Conservation (phyloP, 2,329 filamentous ascomycete species). For the Periconia sp. region DNA sequence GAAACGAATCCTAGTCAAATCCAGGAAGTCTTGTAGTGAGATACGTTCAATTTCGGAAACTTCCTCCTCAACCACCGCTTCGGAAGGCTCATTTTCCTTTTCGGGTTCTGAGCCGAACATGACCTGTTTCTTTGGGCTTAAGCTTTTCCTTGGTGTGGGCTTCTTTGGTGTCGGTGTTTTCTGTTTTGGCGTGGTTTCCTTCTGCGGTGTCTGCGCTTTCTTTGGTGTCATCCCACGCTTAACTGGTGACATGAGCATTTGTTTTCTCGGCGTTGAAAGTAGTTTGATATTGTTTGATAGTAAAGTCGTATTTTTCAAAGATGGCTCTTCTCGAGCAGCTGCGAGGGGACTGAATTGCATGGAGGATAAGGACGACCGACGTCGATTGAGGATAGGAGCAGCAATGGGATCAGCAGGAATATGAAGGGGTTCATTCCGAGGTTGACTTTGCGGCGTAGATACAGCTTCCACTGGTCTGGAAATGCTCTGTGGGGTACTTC, state of each 20-base stretch:
- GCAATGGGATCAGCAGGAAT: conserved; percentile 37
- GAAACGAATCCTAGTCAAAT: conserved; percentile 94
- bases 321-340: conserved; percentile 27
- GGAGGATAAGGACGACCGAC: conserved; percentile 36
- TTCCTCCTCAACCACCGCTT: conserved; percentile 25
- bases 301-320: conserved; percentile 34
- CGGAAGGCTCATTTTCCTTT: conserved; percentile 23
- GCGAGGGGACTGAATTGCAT: conserved; percentile 41
- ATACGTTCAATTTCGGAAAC: conserved; percentile 61
- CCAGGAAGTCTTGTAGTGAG: conserved; percentile 87
- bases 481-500: conserved; percentile 23
- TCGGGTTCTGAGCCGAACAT: conserved; percentile 31
- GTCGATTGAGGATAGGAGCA: conserved; percentile 36
- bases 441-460: conserved; percentile 26
- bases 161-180: conserved; percentile 43
- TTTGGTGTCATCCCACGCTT: conserved; percentile 43
- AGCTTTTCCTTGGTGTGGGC: conserved; percentile 26
- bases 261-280: conserved; percentile 53
- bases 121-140: conserved; percentile 38
- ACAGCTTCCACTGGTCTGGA: conserved; percentile 15
- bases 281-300: conserved; percentile 50
- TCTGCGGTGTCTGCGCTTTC: conserved; percentile 41
- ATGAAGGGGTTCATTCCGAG: conserved; percentile 13
- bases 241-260: conserved; percentile 46
- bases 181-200: conserved; percentile 43